Evolutionary conservation across 2,329 filamentous ascomycete genomes (phyloP), one percentile per base, ranked within the genome.

Genomic region (Rutstroemia sydowiana): DNA sequence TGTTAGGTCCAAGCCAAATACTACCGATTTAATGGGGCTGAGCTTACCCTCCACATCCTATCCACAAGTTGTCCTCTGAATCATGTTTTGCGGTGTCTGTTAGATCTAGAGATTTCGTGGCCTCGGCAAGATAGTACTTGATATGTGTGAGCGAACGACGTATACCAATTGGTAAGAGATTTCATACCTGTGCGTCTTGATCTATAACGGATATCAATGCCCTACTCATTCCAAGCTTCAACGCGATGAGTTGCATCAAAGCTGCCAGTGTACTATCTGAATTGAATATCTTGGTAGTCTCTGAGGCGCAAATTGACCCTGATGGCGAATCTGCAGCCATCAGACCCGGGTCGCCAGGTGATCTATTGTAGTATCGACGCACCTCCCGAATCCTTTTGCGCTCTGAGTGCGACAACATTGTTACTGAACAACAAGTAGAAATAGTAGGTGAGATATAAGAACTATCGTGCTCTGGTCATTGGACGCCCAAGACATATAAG

Each of bases 81-180:
- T 53, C 55, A 44, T 42, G 34, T 32, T 55, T 53, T 21, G 42
- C 21, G 10, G 48, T 43, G 28, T 58, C 52, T 18, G 37, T 42
- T 31, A 57, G 30, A 34, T 69, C 68, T 4, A 73, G 58, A 8
- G 67, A 70, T 21, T 66, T 65, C 2, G 75, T 76, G 2, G 71
- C 70, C 57, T 76, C 74, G 34, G 73, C 73, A 30, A 78, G 65
- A 49, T 77, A 68, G 48, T 71, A 74, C 63, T 76, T 69, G 61
- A 13, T 31, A 62, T 1, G 16, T 40, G 30, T 44, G 21, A 16
- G 18, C 20, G 9, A 16, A 39, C 28, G 13, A 1, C 39, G 13
- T 41, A 14, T 2, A 41, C 23, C 16, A 21, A 21, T 10, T 41
- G 18, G 13, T 9, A 3, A 8, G 21, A 9, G 10, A 13, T 21